Percentiles rank a stretch among this genome's conserved stretches.
Evolutionary conservation across 176 grass and related monocot species (phyloP).

Genomic region (Cymbopogon citratus): DNA sequence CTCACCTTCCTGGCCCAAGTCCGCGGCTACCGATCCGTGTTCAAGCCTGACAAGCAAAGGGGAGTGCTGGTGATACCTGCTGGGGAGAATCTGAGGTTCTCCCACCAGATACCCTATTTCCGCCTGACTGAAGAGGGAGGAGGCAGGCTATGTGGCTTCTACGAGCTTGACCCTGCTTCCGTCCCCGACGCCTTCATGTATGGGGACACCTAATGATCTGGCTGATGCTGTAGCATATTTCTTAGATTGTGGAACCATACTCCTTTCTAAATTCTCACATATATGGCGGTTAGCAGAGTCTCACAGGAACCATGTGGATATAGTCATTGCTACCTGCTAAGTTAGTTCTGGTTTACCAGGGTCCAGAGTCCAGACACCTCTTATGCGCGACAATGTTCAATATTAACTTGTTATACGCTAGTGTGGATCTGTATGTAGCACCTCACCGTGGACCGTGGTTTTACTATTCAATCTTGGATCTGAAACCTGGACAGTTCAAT

Average conservation of each 20-base stretch:
- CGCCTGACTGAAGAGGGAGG: too few species aligned
- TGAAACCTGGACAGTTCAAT: neutral
- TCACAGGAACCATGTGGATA: neutral
- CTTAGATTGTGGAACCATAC: too few species aligned
- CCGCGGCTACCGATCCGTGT: conserved; percentile 50
- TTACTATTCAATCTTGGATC: neutral
- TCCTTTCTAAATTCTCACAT: too few species aligned
- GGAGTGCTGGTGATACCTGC: too few species aligned
- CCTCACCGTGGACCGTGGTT: neutral
- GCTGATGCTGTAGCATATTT: too few species aligned
- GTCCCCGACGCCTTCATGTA: too few species aligned
- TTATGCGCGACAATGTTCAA: neutral
- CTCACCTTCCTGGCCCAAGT: conserved; percentile 48
- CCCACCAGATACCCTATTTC: too few species aligned
- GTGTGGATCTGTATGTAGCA: neutral
- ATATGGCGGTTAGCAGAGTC: conserved; percentile 19
- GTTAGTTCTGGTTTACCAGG: neutral
- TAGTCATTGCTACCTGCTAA: neutral
- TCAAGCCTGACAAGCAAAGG: conserved; percentile 30
- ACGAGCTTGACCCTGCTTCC: too few species aligned
- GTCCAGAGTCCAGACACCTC: neutral
- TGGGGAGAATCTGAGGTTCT: too few species aligned
- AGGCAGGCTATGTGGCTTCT: too few species aligned
- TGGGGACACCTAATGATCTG: too few species aligned
- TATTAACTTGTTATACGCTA: neutral